These are phyloP conservation scores for Ehretia macrophylla DNA, from an alignment of 257 asterid genomes.

Conservation along the genomic window DNA sequence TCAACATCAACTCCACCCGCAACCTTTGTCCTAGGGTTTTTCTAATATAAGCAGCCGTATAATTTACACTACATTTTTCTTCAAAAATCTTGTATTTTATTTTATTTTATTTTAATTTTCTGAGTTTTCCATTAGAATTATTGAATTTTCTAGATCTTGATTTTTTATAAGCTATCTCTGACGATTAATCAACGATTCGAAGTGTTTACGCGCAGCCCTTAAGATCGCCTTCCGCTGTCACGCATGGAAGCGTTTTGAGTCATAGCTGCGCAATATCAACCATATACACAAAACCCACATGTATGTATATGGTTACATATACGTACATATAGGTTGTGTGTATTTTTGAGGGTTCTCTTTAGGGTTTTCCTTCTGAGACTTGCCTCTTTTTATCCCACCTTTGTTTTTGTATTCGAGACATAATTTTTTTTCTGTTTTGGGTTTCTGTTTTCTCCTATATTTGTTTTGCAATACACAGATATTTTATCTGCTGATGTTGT, in stretches of 20 bases:
- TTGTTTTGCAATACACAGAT: not conserved
- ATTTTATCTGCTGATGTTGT: conserved; percentile 1
- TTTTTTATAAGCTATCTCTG: no score
- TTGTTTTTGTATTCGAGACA: conserved; percentile 5
- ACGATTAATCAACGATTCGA: no score
- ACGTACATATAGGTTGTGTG: not conserved
- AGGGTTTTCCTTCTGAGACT: conserved; percentile 31
- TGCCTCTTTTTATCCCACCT: conserved; percentile 15
- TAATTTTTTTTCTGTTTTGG: not conserved
- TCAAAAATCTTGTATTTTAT: no score
- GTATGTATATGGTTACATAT: no score
- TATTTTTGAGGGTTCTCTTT: conserved; percentile 17
- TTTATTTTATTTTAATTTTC: no score
- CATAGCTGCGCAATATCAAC: conserved; percentile 55
- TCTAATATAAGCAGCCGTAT: no score
- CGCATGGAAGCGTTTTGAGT: conserved; percentile 89
- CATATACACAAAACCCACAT: not conserved
- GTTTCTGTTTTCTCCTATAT: conserved; percentile 9
- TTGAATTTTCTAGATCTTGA: no score
- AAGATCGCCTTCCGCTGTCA: conserved; percentile 84
- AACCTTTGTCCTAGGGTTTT: no score
- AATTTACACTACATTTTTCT: no score
- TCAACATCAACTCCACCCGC: no score
- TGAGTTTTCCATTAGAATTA: no score
- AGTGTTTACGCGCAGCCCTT: conserved; percentile 86